Percentiles rank a stretch among this genome's conserved stretches.
Evolutionary conservation across 1,139 yeast genomes (phyloP).

Genomic region (Taphrina sp.): DNA sequence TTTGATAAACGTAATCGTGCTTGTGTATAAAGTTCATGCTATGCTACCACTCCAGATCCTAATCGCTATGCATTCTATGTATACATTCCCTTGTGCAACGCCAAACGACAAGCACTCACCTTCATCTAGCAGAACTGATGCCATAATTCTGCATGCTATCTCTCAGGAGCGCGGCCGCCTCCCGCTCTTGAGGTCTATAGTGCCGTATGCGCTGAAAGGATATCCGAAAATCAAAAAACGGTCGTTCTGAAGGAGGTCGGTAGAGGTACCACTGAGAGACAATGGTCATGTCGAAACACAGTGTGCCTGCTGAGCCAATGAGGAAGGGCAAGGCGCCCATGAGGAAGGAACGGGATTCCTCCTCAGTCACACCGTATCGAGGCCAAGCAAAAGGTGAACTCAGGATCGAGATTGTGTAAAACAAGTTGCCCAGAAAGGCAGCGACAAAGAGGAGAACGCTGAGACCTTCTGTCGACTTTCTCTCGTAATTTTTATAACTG

Average conservation of each 20-base stretch:
- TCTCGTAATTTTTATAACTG: conserved; percentile 60
- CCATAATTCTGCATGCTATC: conserved; percentile 15
- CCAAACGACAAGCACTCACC: too few relatives aligned
- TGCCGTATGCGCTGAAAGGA: conserved; percentile 8
- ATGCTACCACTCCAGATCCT: too few relatives aligned
- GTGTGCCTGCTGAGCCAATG: conserved; percentile 82
- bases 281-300: conserved; percentile 70
- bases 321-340: conserved; percentile 75
- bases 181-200: neutral
- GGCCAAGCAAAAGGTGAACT: conserved; percentile 42
- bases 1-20: too few relatives aligned
- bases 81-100: too few relatives aligned
- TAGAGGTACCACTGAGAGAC: conserved; percentile 59
- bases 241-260: conserved; percentile 36
- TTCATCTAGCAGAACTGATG: too few relatives aligned
- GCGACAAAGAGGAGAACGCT: conserved; percentile 75
- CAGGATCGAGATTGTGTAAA: conserved; percentile 73
- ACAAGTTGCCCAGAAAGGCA: conserved; percentile 76
- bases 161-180: conserved; percentile 16
- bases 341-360: conserved; percentile 54
- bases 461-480: conserved; percentile 81
- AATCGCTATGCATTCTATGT: too few relatives aligned
- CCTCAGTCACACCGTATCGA: conserved; percentile 43
- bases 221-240: conserved; percentile 5
- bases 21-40: too few relatives aligned